These are phyloP conservation scores for Pestalotiopsis fici DNA, from an alignment of 2,329 filamentous ascomycete species.

Conservation along the genomic window DNA sequence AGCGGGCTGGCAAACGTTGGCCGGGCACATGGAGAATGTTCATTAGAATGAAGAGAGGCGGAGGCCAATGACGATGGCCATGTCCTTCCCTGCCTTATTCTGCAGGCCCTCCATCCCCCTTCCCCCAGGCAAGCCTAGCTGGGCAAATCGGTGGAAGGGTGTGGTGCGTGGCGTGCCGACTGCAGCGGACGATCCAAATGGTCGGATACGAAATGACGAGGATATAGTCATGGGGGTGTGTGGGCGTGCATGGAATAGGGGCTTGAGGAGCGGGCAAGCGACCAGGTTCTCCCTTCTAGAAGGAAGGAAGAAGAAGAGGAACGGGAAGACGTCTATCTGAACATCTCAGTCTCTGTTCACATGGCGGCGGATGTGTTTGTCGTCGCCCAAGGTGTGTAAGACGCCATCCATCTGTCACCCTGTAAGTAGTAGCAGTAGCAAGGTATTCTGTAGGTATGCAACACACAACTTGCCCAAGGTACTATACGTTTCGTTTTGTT, in stretches of 20 bases:
- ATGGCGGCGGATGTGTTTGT: background rate
- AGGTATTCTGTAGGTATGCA: background rate
- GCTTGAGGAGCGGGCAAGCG: background rate
- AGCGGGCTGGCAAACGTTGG: background rate
- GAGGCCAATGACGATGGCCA: background rate
- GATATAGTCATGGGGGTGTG: background rate
- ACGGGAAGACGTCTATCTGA: background rate
- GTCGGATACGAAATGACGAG: constrained; percentile 6
- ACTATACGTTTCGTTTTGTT: too few species aligned
- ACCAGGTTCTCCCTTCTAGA: constrained; percentile 7
- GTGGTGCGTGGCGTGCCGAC: constrained; percentile 5
- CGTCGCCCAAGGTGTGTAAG: background rate
- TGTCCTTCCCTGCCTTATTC: background rate
- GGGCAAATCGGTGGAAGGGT: background rate
- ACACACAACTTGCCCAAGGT: background rate
- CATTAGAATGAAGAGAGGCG: background rate
- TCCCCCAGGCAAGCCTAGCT: background rate
- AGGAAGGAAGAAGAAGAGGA: constrained; percentile 7
- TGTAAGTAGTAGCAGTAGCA: too few species aligned
- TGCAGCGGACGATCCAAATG: constrained; percentile 5
- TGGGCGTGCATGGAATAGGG: background rate
- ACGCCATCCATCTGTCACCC: background rate
- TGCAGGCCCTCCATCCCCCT: background rate
- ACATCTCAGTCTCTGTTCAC: background rate
- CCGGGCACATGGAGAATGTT: background rate